A percentile compares a stretch with the other conserved stretches of the same genome.
Evolutionary conservation across 1,139 yeast species (phyloP).

Genomic region (Geotrichum europaeum): DNA sequence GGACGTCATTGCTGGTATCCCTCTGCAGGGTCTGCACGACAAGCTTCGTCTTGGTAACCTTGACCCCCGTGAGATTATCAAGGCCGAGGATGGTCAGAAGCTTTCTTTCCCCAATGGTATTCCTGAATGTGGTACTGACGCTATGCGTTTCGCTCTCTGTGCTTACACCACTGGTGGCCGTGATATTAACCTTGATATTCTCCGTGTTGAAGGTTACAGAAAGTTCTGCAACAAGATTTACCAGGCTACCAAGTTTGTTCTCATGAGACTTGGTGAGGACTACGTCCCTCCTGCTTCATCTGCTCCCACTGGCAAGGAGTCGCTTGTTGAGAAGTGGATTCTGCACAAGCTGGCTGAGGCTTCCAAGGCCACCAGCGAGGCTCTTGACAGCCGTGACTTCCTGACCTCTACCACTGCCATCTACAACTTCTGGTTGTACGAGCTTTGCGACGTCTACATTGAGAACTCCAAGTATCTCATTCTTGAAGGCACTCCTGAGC

Average conservation of each 20-base stretch:
- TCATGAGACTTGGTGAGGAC: constrained; percentile 86
- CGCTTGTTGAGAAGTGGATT: constrained; percentile 95
- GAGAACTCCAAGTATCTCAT: constrained; percentile 93
- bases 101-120: constrained; percentile 93
- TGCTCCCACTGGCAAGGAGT: constrained; percentile 66
- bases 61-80: constrained; percentile 81
- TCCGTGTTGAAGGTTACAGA: constrained; percentile 98
- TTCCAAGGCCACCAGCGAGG: constrained; percentile 55
- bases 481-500: constrained; percentile 80
- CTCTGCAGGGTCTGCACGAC: constrained; percentile 71
- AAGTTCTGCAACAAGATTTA: constrained; percentile 98
- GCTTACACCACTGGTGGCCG: constrained; percentile 99
- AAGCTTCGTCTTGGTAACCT: constrained; percentile 76
- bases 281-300: constrained; percentile 68
- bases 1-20: constrained; percentile 86
- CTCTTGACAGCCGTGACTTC: constrained; percentile 81
- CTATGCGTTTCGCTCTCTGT: constrained; percentile 94
- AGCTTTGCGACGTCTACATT: constrained; percentile 94
- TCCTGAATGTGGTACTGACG: constrained; percentile 99
- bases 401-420: constrained; percentile 79
- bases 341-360: constrained; percentile 76
- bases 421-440: constrained; percentile 90
- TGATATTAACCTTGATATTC: constrained; percentile 91
- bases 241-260: constrained; percentile 96
- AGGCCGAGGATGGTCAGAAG: constrained; percentile 84